Percentiles rank a stretch among this genome's conserved stretches.
Evolutionary conservation across 2,329 filamentous ascomycete genomes (phyloP).

Genomic region (Bipolaris bicolor): DNA sequence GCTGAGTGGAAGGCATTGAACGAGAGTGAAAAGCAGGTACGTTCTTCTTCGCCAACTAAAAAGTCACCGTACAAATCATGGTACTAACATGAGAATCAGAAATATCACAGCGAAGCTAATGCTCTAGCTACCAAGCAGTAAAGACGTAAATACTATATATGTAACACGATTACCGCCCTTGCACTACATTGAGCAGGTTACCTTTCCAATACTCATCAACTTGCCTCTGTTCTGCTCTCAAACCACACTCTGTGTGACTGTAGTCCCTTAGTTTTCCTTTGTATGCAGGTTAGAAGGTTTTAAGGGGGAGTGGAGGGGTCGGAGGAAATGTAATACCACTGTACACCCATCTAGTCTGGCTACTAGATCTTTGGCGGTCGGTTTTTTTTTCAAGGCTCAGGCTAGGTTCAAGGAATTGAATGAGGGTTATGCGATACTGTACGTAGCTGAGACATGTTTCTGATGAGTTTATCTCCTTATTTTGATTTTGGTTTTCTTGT

Average conservation of each 20-base stretch:
- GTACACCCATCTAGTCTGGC: constrained; percentile 23
- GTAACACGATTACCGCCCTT: too few species aligned
- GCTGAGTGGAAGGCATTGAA: constrained; percentile 58
- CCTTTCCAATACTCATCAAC: not conserved
- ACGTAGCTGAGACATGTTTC: not conserved
- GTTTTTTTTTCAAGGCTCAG: not conserved
- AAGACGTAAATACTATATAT: not conserved
- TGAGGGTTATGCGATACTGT: not conserved
- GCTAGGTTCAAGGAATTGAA: not conserved
- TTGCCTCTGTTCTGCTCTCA: not conserved
- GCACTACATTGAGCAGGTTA: not conserved
- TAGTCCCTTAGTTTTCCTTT: constrained; percentile 8
- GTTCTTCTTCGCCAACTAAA: constrained; percentile 1
- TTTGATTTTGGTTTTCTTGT: not conserved
- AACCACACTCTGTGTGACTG: not conserved
- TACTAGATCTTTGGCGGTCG: constrained; percentile 13
- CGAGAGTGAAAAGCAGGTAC: constrained; percentile 57
- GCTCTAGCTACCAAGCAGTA: constrained; percentile 18
- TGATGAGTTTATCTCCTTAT: not conserved
- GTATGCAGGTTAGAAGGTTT: not conserved
- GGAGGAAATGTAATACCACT: constrained; percentile 1
- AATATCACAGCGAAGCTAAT: constrained; percentile 40
- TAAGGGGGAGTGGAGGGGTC: not conserved
- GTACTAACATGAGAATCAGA: constrained; percentile 36
- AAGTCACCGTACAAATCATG: not conserved